Conservation (phyloP, 306 rosid genomes). For the Acmispon strigosus region DNA sequence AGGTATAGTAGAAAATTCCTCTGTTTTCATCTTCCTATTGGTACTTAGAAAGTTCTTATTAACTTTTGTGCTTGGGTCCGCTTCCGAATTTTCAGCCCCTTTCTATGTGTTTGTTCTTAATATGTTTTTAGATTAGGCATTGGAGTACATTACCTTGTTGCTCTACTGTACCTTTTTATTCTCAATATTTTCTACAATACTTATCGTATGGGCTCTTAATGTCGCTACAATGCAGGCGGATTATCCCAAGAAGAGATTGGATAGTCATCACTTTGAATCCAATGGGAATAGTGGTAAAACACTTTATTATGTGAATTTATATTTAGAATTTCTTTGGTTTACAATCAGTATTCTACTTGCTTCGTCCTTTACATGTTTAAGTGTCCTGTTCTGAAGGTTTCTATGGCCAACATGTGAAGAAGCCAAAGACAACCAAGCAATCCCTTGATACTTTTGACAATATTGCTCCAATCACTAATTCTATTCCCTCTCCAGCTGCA, state of each 20-base stretch:
- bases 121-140: neutral
- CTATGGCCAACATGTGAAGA: constrained; percentile 73
- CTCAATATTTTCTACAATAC: neutral
- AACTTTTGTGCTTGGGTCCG: neutral
- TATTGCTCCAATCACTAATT: constrained; percentile 53
- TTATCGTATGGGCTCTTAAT: constrained; percentile 10
- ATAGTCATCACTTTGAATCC: constrained; percentile 66
- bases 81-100: neutral
- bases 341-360: neutral
- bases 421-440: constrained; percentile 69
- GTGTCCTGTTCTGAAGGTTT: constrained; percentile 51
- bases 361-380: constrained; percentile 5
- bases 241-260: constrained; percentile 72
- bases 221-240: constrained; percentile 65
- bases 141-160: neutral
- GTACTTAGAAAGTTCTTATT: neutral
- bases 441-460: constrained; percentile 72
- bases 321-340: constrained; percentile 8
- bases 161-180: neutral
- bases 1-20: too few relatives aligned
- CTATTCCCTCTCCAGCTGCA: constrained; percentile 92
- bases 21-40: neutral
- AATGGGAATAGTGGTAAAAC: constrained; percentile 76
- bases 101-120: neutral
- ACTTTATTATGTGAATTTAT: constrained; percentile 10